A percentile compares a stretch with the other conserved stretches of the same genome.
Evolutionary conservation across 176 grass and related monocot species (phyloP).

Genomic region (Juncus inflexus): DNA sequence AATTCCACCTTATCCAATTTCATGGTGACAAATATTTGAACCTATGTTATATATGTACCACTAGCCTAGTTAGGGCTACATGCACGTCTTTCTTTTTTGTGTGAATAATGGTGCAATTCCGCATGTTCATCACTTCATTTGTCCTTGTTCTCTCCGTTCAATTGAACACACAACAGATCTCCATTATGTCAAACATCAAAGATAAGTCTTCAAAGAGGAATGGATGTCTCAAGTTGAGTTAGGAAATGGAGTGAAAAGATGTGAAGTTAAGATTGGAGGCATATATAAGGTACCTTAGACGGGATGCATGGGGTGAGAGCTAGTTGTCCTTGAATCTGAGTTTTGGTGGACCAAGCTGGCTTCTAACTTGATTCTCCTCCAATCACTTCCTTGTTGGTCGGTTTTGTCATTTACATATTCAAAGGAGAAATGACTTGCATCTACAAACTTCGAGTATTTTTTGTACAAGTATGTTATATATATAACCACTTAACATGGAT

Average conservation of each 20-base stretch:
- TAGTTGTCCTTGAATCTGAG: constrained; percentile 28
- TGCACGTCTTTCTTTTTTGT: constrained; percentile 33
- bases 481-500: too few species aligned
- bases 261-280: constrained; percentile 17
- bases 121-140: constrained; percentile 6
- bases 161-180: background rate
- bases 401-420: background rate
- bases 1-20: constrained; percentile 20
- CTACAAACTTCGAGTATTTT: background rate
- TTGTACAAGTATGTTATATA: too few species aligned
- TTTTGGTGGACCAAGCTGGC: constrained; percentile 9
- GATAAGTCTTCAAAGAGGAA: background rate
- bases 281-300: constrained; percentile 12
- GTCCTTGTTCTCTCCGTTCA: constrained; percentile 9
- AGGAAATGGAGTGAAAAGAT: background rate
- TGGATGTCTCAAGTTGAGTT: background rate
- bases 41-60: constrained; percentile 21
- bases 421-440: background rate
- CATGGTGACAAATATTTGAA: constrained; percentile 20
- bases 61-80: constrained; percentile 17
- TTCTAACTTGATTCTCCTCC: constrained; percentile 24
- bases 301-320: constrained; percentile 28
- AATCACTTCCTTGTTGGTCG: background rate
- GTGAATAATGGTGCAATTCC: constrained; percentile 35
- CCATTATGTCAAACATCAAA: background rate